Evolutionary conservation across 1,284 basidiomycete species (phyloP).

Genomic region (Moesziomyces sp.): DNA sequence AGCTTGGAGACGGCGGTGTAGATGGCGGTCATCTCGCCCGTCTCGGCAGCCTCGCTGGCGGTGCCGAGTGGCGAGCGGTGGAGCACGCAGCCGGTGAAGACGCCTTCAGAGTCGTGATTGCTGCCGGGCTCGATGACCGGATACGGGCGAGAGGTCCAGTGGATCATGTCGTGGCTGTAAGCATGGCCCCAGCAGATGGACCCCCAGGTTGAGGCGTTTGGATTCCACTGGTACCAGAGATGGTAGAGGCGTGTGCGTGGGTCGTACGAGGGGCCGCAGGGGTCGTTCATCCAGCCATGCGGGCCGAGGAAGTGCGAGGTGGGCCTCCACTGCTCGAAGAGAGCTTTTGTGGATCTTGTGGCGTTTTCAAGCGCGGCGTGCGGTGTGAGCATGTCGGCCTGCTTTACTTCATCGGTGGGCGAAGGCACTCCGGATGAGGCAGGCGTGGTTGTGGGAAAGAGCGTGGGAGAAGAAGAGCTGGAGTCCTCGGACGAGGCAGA

Average conservation of each 20-base stretch:
- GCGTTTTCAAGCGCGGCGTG: background rate
- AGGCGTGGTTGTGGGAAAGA: constrained; percentile 13
- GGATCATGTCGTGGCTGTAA: constrained; percentile 45
- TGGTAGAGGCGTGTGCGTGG: constrained; percentile 44
- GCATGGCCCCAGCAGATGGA: constrained; percentile 57
- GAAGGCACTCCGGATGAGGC: constrained; percentile 24
- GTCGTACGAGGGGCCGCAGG: constrained; percentile 52
- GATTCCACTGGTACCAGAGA: constrained; percentile 58
- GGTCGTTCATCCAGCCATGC: constrained; percentile 60
- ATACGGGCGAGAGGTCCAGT: constrained; percentile 43
- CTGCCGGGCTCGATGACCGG: constrained; percentile 37
- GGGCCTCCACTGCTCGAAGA: constrained; percentile 48
- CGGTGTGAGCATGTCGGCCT: constrained; percentile 20
- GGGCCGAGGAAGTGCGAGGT: constrained; percentile 52
- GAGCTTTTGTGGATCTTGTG: background rate
- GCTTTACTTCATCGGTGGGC: constrained; percentile 15
- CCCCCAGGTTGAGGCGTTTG: constrained; percentile 51
- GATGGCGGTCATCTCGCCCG: constrained; percentile 45
- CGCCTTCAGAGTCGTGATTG: constrained; percentile 50
- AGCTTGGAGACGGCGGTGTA: constrained; percentile 57
- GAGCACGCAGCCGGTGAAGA: constrained; percentile 56
- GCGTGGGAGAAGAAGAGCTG: constrained; percentile 2
- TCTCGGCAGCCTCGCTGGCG: constrained; percentile 12
- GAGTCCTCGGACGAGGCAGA: constrained; percentile 18
- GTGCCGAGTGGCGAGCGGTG: constrained; percentile 32